These are phyloP conservation scores for Stylosanthes scabra DNA, from an alignment of 331 rosid species.

Conservation along the genomic window DNA sequence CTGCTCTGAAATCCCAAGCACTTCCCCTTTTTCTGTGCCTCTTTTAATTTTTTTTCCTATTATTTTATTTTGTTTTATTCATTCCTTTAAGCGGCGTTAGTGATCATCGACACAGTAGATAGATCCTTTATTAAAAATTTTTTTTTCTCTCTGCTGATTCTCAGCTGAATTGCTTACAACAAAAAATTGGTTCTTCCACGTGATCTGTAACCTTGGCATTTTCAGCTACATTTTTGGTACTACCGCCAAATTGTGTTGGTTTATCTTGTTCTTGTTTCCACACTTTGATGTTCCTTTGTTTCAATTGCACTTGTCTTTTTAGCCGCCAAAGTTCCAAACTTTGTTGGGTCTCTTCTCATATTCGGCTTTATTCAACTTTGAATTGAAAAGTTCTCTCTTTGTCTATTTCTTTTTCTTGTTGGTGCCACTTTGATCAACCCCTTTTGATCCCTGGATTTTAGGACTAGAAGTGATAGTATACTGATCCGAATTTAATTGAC, in stretches of 20 bases:
- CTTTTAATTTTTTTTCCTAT: not conserved
- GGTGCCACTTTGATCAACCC: slow-evolving; percentile 28
- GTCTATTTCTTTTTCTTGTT: not conserved
- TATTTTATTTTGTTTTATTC: not conserved
- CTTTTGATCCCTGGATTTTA: slow-evolving; percentile 49
- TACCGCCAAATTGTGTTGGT: slow-evolving; percentile 50
- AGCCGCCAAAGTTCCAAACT: slow-evolving; percentile 28
- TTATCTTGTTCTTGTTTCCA: slow-evolving; percentile 27
- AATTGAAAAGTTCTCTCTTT: slow-evolving; percentile 27
- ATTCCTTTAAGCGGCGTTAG: slow-evolving; percentile 45
- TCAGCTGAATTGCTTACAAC: slow-evolving; percentile 31
- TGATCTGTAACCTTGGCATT: slow-evolving; percentile 55
- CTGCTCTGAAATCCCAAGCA: slow-evolving; percentile 32
- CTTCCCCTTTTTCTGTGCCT: slow-evolving; percentile 5
- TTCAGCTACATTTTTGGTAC: slow-evolving; percentile 61
- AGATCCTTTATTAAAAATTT: slow-evolving; percentile 50
- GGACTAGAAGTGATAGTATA: slow-evolving; percentile 39
- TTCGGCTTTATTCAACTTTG: slow-evolving; percentile 37
- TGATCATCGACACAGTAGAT: slow-evolving; percentile 58
- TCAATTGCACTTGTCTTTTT: slow-evolving; percentile 26
- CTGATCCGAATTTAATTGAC: slow-evolving; percentile 53
- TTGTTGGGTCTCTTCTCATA: slow-evolving; percentile 29
- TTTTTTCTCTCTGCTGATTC: slow-evolving; percentile 36
- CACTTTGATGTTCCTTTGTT: slow-evolving; percentile 21
- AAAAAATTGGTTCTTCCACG: slow-evolving; percentile 27